These are phyloP conservation scores for Wickerhamiella shivajii DNA, from an alignment of 805 yeast genomes.

Conservation along the genomic window DNA sequence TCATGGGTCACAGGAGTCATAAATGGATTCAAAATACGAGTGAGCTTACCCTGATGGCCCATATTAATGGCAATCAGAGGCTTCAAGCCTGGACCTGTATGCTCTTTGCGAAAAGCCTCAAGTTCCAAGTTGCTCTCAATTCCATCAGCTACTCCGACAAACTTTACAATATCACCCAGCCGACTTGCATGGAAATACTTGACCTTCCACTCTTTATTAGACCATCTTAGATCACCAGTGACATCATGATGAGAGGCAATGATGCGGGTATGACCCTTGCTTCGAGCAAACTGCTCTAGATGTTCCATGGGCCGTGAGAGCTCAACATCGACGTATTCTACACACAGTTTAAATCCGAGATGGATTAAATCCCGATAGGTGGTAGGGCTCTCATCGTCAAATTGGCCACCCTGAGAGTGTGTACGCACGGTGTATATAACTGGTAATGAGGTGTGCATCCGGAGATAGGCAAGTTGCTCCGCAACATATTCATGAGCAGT, in stretches of 20 bases:
- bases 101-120: slow-evolving; percentile 51
- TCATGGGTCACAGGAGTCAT: slow-evolving; percentile 78
- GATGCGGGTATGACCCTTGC: slow-evolving; percentile 47
- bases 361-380: slow-evolving; percentile 36
- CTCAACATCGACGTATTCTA: slow-evolving; percentile 71
- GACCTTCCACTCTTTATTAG: slow-evolving; percentile 55
- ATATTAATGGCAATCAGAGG: slow-evolving; percentile 79
- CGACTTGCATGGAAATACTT: slow-evolving; percentile 53
- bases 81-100: slow-evolving; percentile 25
- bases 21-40: slow-evolving; percentile 58
- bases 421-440: slow-evolving; percentile 73
- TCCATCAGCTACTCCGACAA: slow-evolving; percentile 60
- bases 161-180: slow-evolving; percentile 59
- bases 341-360: slow-evolving; percentile 62
- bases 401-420: slow-evolving; percentile 64
- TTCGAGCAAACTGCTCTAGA: slow-evolving; percentile 35
- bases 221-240: slow-evolving; percentile 49
- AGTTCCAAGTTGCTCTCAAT: slow-evolving; percentile 55
- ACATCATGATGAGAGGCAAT: slow-evolving; percentile 79
- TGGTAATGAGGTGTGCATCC: slow-evolving; percentile 54
- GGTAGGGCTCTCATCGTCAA: slow-evolving; percentile 43
- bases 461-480: slow-evolving; percentile 54
- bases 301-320: slow-evolving; percentile 48
- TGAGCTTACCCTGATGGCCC: slow-evolving; percentile 61
- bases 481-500: slow-evolving; percentile 40